Evolutionary conservation across 192 early-diverging fungal genomes (phyloP).

Genomic region (Coemansia sp.): DNA sequence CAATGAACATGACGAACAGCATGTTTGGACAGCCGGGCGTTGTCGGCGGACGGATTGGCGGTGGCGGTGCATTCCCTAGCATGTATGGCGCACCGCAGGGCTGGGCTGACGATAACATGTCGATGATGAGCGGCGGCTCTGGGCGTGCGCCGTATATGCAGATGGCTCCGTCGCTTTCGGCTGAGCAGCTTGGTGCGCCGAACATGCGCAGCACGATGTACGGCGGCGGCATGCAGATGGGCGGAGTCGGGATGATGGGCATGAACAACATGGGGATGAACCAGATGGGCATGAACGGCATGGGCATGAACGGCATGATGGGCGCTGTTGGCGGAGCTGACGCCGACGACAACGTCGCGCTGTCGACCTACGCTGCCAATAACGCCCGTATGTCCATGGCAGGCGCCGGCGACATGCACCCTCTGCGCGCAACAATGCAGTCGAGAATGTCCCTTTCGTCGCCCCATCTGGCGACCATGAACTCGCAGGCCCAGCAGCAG

Average conservation of each 20-base stretch:
- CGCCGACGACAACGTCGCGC: conserved; percentile 49
- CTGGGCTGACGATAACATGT: conserved; percentile 53
- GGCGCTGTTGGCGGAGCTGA: conserved; percentile 13
- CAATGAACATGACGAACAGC: conserved; percentile 42
- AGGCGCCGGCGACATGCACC: conserved; percentile 39
- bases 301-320: conserved; percentile 11
- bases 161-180: conserved; percentile 46
- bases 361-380: conserved; percentile 38
- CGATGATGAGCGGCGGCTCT: conserved; percentile 53
- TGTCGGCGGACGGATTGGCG: conserved; percentile 18
- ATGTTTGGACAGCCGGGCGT: conserved; percentile 12
- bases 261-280: conserved; percentile 9
- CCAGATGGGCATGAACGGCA: conserved; percentile 7
- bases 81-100: conserved; percentile 45
- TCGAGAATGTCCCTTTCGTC: conserved; percentile 54
- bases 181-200: conserved; percentile 38
- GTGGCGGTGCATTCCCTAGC: conserved; percentile 34
- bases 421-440: conserved; percentile 55
- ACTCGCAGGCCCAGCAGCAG: conserved; percentile 25
- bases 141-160: conserved; percentile 47
- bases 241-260: neutral
- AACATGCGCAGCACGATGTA: conserved; percentile 46
- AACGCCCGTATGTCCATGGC: conserved; percentile 44
- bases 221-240: conserved; percentile 21
- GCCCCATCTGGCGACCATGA: conserved; percentile 41